Evolutionary conservation across 2,329 filamentous ascomycete genomes (phyloP), one percentile per base, ranked within the genome.

Genomic region (Arthrobotrys pseudoclavata): DNA sequence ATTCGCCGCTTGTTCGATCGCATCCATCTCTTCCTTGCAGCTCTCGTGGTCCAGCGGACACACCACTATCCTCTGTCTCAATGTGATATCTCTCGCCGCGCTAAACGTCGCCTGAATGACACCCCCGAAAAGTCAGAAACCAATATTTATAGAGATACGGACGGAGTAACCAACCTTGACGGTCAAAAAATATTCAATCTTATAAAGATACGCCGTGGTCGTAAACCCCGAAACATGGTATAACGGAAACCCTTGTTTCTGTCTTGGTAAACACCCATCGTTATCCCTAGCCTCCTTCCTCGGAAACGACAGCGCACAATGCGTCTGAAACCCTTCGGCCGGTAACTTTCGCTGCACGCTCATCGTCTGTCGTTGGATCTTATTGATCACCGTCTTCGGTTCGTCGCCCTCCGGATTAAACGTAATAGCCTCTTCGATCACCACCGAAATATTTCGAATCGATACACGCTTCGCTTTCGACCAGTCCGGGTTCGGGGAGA

Each of bases 21-120:
- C 94, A 82, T 97, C 94, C 93, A 99, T 97, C 85, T 98, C 96
- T 83, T 97, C 94, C 84, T 97, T 97, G 85, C 96, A 99, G 15
- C 91, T 92, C 80, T 96, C 93, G 82, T 97, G 93, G 82, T 99
- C 96, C 79, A 97, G 89, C 0, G 96, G 95, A 82, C 95, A 98
- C 63, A 98, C 96, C 37, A 98, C 93, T 72, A 99, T 97, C 4
- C 93, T 94, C 84, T 98, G 93, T 66, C 95, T 90, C 50, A 98
- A 87, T 31, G 90, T 87, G 69, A 99, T 97, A 83, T 99, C 95
- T 84, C 92, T 90, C 18, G 74, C 74, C 10, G 61, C 67, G 37
- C 74, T 77, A 55, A 77, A 77, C 24, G 94, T 93, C 53, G 91
- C 92, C 64, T 77, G n/a, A 45, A 60, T 18, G n/a, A 29, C 9